These are phyloP conservation scores for Cephaloascus albidus DNA, from an alignment of 805 yeast species.

Conservation along the genomic window DNA sequence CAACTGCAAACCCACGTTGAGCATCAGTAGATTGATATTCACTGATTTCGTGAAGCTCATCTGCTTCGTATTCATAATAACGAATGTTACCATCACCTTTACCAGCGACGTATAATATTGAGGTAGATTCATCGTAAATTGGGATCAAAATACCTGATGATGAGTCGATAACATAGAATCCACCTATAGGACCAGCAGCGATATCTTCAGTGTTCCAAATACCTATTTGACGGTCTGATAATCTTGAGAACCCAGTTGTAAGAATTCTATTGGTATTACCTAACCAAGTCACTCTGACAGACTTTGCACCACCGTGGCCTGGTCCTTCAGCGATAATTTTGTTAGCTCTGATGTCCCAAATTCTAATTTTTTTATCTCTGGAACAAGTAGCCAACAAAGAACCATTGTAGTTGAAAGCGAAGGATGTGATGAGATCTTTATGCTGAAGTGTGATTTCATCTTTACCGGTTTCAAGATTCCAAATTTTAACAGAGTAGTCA, in stretches of 20 bases:
- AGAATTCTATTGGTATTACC: conserved; percentile 79
- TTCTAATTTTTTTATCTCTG: conserved; percentile 81
- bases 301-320: conserved; percentile 91
- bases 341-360: conserved; percentile 84
- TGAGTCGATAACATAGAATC: conserved; percentile 77
- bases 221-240: conserved; percentile 92
- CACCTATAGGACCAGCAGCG: conserved; percentile 79
- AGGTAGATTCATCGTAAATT: conserved; percentile 72
- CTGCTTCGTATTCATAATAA: conserved; percentile 83
- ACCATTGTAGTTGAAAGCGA: conserved; percentile 88
- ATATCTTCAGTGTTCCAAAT: conserved; percentile 81
- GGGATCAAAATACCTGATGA: conserved; percentile 94
- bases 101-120: conserved; percentile 83
- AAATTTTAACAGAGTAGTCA: conserved; percentile 84
- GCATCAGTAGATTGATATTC: conserved; percentile 86
- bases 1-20: conserved; percentile 90
- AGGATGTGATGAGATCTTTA: conserved; percentile 86
- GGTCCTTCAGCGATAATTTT: conserved; percentile 72
- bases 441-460: conserved; percentile 69
- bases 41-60: conserved; percentile 74
- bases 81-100: conserved; percentile 98
- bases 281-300: conserved; percentile 82
- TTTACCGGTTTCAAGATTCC: conserved; percentile 78
- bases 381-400: conserved; percentile 78
- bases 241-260: conserved; percentile 90